Conservation (phyloP, 2,329 filamentous ascomycete genomes). For the Myrmaecium sp. region DNA sequence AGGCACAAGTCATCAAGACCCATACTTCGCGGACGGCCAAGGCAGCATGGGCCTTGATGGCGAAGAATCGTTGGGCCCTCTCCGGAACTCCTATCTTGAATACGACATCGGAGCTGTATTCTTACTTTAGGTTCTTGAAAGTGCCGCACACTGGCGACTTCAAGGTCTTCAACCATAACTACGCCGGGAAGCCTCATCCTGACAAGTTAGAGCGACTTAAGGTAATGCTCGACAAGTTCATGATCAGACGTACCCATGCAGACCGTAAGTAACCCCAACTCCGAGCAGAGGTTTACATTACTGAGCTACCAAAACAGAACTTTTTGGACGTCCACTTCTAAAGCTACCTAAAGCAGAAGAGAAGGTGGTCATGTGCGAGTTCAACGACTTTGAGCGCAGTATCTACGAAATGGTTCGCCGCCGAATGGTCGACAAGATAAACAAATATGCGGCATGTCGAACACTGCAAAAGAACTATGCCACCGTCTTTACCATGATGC, state of each 20-base stretch:
- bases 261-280: conserved; percentile 24
- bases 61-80: conserved; percentile 24
- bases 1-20: conserved; percentile 41
- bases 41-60: conserved; percentile 26
- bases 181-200: conserved; percentile 15
- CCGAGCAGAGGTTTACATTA: neutral
- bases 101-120: conserved; percentile 14
- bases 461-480: conserved; percentile 18
- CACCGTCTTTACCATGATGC: conserved; percentile 28
- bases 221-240: conserved; percentile 25
- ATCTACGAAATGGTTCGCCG: conserved; percentile 36
- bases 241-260: conserved; percentile 38
- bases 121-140: conserved; percentile 28
- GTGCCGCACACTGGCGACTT: conserved; percentile 24
- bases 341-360: conserved; percentile 34
- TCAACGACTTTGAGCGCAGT: conserved; percentile 34
- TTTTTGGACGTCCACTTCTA: conserved; percentile 37
- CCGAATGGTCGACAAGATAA: conserved; percentile 27
- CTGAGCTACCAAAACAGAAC: no score
- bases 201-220: conserved; percentile 19
- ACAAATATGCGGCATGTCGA: conserved; percentile 11
- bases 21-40: conserved; percentile 22
- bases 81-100: conserved; percentile 16
- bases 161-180: conserved; percentile 28
- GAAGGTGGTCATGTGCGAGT: conserved; percentile 25